These are phyloP conservation scores for Lentinula boryana DNA, from an alignment of 768 basidiomycete genomes.

Conservation along the genomic window DNA sequence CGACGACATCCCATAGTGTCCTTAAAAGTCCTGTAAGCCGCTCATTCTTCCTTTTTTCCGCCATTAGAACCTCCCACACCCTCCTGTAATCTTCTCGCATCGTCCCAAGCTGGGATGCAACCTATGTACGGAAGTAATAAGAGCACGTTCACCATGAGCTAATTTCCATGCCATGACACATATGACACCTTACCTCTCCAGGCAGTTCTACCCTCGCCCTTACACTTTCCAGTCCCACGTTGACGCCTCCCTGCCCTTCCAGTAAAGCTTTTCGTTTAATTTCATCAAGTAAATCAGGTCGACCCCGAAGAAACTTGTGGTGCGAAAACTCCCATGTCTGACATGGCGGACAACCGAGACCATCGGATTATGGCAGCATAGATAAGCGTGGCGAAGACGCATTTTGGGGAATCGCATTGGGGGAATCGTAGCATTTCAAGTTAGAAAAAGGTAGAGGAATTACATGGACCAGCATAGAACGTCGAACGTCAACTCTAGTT, in stretches of 20 bases:
- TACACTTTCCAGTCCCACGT: slow-evolving; percentile 15
- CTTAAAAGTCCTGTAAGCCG: slow-evolving; percentile 54
- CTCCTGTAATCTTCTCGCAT: slow-evolving; percentile 71
- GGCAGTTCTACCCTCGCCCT: slow-evolving; percentile 76
- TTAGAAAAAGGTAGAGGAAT: too few relatives aligned
- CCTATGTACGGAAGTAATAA: slow-evolving; percentile 24
- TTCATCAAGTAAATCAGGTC: slow-evolving; percentile 76
- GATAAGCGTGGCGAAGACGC: background rate
- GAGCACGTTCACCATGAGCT: background rate
- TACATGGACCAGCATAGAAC: background rate
- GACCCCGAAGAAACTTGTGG: slow-evolving; percentile 76
- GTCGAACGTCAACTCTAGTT: background rate
- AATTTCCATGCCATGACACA: background rate
- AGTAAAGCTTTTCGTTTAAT: slow-evolving; percentile 85
- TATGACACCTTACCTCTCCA: slow-evolving; percentile 51
- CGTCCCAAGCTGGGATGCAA: slow-evolving; percentile 55
- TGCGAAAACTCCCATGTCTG: slow-evolving; percentile 90
- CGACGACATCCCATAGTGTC: slow-evolving; percentile 56
- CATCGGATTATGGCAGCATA: background rate
- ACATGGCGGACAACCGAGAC: background rate
- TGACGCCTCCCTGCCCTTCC: slow-evolving; percentile 51
- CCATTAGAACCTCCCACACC: slow-evolving; percentile 48
- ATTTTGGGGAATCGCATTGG: background rate
- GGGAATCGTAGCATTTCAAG: background rate
- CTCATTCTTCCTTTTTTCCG: slow-evolving; percentile 58